Evolutionary conservation across 2,329 filamentous ascomycete species (phyloP).

Genomic region (Botryotinia calthae): DNA sequence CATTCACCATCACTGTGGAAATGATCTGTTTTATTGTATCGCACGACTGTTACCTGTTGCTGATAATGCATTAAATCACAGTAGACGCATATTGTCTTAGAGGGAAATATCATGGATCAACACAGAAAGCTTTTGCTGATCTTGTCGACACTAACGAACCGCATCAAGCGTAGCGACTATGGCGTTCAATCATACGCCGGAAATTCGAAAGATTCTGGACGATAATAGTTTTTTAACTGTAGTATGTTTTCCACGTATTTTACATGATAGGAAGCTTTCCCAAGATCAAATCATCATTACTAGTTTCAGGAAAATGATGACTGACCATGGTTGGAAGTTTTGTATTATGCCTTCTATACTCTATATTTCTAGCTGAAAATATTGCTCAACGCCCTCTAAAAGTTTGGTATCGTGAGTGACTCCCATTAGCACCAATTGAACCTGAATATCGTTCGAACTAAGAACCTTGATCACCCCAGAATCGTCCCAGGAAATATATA

Average conservation of each 20-base stretch:
- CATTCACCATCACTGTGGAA: background rate
- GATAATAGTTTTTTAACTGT: too few species aligned
- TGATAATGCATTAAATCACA: too few species aligned
- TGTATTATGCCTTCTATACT: background rate
- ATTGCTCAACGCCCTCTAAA: background rate
- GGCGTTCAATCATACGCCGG: background rate
- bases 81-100: too few species aligned
- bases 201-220: background rate
- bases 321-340: background rate
- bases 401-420: background rate
- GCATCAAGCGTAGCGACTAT: background rate
- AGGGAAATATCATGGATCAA: too few species aligned
- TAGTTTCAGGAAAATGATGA: background rate
- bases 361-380: background rate
- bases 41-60: too few species aligned
- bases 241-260: too few species aligned
- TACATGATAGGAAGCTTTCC: background rate
- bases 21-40: too few species aligned
- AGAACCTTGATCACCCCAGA: background rate
- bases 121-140: background rate
- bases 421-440: background rate
- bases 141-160: background rate
- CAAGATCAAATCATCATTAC: background rate
- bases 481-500: background rate
- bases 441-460: background rate